Conservation (phyloP, 2,329 filamentous ascomycete genomes). For the Ophiocordyceps camponoti-leonardi region DNA sequence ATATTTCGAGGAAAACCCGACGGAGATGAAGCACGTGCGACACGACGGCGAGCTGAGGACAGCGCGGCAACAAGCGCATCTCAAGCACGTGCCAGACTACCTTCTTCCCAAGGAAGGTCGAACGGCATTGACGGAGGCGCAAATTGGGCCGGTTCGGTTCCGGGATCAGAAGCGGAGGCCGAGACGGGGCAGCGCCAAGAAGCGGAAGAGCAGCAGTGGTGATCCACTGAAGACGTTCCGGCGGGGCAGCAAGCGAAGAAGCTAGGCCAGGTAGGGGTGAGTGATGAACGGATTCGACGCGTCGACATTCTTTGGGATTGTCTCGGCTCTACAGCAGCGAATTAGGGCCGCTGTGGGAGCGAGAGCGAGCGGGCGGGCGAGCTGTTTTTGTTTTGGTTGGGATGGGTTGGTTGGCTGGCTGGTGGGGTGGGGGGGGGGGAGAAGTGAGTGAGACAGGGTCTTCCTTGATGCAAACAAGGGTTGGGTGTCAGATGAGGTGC, state of each 20-base stretch:
- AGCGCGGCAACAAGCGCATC: conserved; percentile 69
- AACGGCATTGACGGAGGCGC: conserved; percentile 45
- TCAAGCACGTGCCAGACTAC: conserved; percentile 92
- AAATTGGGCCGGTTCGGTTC: conserved; percentile 63
- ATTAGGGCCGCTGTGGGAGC: too few species aligned
- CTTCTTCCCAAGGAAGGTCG: conserved; percentile 64
- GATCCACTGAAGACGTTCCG: conserved; percentile 87
- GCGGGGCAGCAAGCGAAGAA: conserved; percentile 25
- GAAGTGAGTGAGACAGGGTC: too few species aligned
- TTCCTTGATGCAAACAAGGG: too few species aligned
- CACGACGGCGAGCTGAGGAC: conserved; percentile 81
- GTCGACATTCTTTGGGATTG: neutral
- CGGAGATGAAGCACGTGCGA: conserved; percentile 69
- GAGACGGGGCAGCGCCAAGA: conserved; percentile 25
- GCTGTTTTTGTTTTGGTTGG: too few species aligned
- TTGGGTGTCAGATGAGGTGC: too few species aligned
- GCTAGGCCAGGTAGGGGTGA: too few species aligned
- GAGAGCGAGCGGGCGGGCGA: too few species aligned
- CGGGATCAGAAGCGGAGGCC: conserved; percentile 32
- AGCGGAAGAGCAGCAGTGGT: conserved; percentile 44
- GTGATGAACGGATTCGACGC: neutral
- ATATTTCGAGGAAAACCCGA: conserved; percentile 94
- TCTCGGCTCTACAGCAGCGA: too few species aligned
- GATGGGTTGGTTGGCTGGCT: too few species aligned
- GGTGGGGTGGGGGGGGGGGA: too few species aligned